Base-by-base conservation (phyloP, 2,329 filamentous ascomycete genomes). In the Colletotrichum sp. region DNA sequence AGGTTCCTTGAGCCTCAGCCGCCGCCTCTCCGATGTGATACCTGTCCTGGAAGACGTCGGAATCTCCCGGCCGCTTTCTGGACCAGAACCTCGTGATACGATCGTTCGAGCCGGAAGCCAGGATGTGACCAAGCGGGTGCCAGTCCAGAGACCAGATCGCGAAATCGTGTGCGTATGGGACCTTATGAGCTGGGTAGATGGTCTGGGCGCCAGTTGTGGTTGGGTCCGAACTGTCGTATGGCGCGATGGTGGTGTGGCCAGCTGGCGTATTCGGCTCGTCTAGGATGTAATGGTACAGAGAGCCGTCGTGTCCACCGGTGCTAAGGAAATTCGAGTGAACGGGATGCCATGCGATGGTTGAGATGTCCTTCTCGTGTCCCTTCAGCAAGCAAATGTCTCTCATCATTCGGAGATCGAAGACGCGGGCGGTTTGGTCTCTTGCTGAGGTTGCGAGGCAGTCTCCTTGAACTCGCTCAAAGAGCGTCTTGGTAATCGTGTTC, bases 351-450 rank as follows among this genome's bases (percentile, higher is more conserved):
- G 95, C 90, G 67, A 99, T 86, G 1, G 96, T 98, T 15, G 95
- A 96, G 76, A 99, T 95, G 79, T 98, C 97, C 85, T 98, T 99
- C 80, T 99, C 96, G 83, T 99, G 96, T 9, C 97, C 97, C 80
- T 96, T 95, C 26, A 99, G 91, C 63, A 99, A 91, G 80, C 96
- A 95, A 72, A 99, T 96, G 84, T 99, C 97, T 78, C 97, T 94
- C 97, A 99, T 99, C 94, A 98, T 98, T 65, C 97, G 93, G 72
- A 99, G 89, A 83, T 99, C 97, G 81, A 99, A 99, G 62, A 99
- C 92, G 76, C 97, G 93, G 10, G 96, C 96, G 1, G 95, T 98
- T 83, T 98, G 95, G 81, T 99, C 97, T 83, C 97, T 92, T 59
- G 96, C 97, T 36, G 96, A 98, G 1, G 97, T 98, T 44, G 96